These are phyloP conservation scores for Artomyces pyxidatus DNA, from an alignment of 768 basidiomycete species.

Conservation along the genomic window DNA sequence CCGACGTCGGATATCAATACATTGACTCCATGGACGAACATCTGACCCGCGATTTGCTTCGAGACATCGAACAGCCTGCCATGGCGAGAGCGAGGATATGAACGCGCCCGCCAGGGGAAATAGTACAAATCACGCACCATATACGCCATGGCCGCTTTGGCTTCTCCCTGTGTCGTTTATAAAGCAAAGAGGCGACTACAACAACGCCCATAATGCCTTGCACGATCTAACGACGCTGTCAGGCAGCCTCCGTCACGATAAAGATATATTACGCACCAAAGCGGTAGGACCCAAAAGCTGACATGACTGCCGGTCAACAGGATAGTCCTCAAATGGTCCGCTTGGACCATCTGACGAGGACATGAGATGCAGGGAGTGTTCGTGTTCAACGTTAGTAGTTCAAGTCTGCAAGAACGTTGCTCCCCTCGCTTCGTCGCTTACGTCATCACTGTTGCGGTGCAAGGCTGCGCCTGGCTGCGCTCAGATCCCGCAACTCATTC, in stretches of 20 bases:
- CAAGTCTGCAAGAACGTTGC: no score
- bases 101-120: neutral
- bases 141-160: constrained; percentile 87
- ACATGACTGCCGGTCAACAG: constrained; percentile 37
- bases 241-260: neutral
- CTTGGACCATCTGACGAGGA: neutral
- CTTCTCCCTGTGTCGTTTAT: constrained; percentile 81
- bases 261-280: constrained; percentile 25
- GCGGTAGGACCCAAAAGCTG: constrained; percentile 40
- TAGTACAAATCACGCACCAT: constrained; percentile 46
- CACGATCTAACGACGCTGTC: constrained; percentile 44
- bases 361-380: no score
- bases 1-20: constrained; percentile 72
- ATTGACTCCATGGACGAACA: constrained; percentile 75
- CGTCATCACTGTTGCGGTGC: no score
- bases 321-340: constrained; percentile 24
- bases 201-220: constrained; percentile 87
- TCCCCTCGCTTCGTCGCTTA: no score
- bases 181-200: constrained; percentile 79
- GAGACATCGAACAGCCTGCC: constrained; percentile 91
- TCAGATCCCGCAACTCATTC: no score
- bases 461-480: no score
- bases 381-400: no score
- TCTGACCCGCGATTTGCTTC: constrained; percentile 83
- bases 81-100: neutral